phyloP scores from a whole-genome alignment of 805 yeast genomes.

The Candida germanica region DNA sequence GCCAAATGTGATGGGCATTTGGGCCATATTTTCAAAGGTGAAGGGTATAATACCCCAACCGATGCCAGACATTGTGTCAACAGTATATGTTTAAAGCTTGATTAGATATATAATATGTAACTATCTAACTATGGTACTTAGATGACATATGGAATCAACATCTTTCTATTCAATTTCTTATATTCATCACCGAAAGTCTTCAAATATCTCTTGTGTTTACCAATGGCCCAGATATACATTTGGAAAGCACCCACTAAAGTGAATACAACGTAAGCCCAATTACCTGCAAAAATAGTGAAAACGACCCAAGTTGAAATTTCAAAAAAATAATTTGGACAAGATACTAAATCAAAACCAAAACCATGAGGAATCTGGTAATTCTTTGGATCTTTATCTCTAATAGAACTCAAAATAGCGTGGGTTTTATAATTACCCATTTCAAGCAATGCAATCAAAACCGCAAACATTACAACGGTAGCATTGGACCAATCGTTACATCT shows the following conservation, averaged over 20 bases:
- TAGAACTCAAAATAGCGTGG: slow-evolving; percentile 61
- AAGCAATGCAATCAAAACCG: slow-evolving; percentile 45
- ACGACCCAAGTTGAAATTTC: slow-evolving; percentile 76
- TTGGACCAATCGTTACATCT: slow-evolving; percentile 43
- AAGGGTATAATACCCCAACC: slow-evolving; percentile 85
- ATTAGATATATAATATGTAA: slow-evolving; percentile 5
- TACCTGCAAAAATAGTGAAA: slow-evolving; percentile 68
- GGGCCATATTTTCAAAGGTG: slow-evolving; percentile 94
- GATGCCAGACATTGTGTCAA: slow-evolving; percentile 95
- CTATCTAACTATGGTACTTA: slow-evolving; percentile 20
- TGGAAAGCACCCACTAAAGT: slow-evolving; percentile 68
- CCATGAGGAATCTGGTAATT: slow-evolving; percentile 76
- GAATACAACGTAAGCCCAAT: slow-evolving; percentile 74
- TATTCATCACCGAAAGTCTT: slow-evolving; percentile 74
- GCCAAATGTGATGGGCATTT: slow-evolving; percentile 87
- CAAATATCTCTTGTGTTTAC: slow-evolving; percentile 70
- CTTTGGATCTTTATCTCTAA: slow-evolving; percentile 49
- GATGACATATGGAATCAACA: slow-evolving; percentile 71
- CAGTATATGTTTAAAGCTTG: slow-evolving; percentile 73
- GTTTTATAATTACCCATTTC: slow-evolving; percentile 72
- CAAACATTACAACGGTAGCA: slow-evolving; percentile 31
- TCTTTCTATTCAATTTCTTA: slow-evolving; percentile 69
- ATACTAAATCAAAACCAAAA: slow-evolving; percentile 73
- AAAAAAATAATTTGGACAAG: slow-evolving; percentile 94
- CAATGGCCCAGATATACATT: slow-evolving; percentile 90